Percentiles rank a stretch among this genome's conserved stretches.
Conservation (phyloP, 805 yeast genomes). For the Teunomyces barrocoloradensis region DNA sequence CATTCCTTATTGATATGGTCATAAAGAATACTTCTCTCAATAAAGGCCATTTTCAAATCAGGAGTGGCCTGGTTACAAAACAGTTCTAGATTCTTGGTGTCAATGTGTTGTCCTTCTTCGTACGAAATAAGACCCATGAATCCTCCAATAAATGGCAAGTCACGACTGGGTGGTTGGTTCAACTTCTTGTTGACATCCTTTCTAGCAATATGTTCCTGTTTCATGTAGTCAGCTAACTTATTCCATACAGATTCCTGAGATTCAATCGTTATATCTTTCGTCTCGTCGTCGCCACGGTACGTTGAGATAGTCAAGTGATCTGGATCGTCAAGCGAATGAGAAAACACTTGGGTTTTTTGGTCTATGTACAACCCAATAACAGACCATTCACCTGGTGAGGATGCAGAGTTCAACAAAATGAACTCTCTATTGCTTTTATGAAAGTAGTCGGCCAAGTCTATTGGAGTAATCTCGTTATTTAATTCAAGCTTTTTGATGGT, state of each 20-base stretch:
- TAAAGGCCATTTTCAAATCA: slow-evolving; percentile 70
- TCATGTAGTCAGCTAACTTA: slow-evolving; percentile 50
- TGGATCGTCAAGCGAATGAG: slow-evolving; percentile 56
- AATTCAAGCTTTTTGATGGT: slow-evolving; percentile 9
- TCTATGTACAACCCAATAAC: slow-evolving; percentile 69
- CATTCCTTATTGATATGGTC: slow-evolving; percentile 47
- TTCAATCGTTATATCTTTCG: slow-evolving; percentile 1
- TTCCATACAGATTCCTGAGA: slow-evolving; percentile 47
- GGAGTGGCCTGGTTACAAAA: slow-evolving; percentile 48
- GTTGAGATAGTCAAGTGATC: slow-evolving; percentile 21
- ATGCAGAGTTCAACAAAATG: slow-evolving; percentile 70
- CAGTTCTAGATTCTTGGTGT: slow-evolving; percentile 31
- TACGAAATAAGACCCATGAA: slow-evolving; percentile 81
- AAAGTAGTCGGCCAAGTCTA: slow-evolving; percentile 53
- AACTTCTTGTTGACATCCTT: slow-evolving; percentile 19
- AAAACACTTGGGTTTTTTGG: slow-evolving; percentile 45
- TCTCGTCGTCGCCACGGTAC: slow-evolving; percentile 21
- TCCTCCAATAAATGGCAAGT: slow-evolving; percentile 88
- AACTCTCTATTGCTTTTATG: slow-evolving; percentile 41
- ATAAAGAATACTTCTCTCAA: slow-evolving; percentile 61
- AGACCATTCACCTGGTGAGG: slow-evolving; percentile 84
- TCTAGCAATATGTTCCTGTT: slow-evolving; percentile 29
- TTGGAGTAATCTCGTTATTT: slow-evolving; percentile 22
- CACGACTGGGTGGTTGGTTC: slow-evolving; percentile 17
- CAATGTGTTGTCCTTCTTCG: slow-evolving; percentile 70